Evolutionary conservation across 208 protist genomes (phyloP).

Genomic region (Leishmania turanica): DNA sequence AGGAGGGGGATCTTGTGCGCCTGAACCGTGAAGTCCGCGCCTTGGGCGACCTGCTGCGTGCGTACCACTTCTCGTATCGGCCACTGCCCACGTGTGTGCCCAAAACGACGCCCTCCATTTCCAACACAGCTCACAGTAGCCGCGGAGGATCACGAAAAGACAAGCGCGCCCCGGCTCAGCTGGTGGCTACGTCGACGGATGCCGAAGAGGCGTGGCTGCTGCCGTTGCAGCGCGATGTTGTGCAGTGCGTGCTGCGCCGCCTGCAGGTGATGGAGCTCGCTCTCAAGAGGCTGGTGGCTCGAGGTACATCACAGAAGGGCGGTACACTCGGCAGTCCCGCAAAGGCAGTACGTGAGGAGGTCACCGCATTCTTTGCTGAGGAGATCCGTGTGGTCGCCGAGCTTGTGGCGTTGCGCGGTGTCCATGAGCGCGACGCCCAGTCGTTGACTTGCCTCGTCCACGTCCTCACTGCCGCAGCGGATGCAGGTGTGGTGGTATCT

Average conservation of each 20-base stretch:
- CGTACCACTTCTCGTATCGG: neutral
- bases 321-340: neutral
- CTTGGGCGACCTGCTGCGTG: conserved; percentile 13
- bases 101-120: neutral
- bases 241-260: neutral
- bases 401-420: conserved; percentile 11
- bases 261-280: neutral
- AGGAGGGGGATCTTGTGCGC: neutral
- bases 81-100: neutral
- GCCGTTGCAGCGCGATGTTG: conserved; percentile 18
- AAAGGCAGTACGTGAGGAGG: conserved; percentile 1
- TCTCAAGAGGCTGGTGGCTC: neutral
- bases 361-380: conserved; percentile 6
- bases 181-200: conserved; percentile 7
- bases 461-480: conserved; percentile 2
- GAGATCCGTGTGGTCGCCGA: conserved; percentile 14
- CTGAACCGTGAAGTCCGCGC: conserved; percentile 10
- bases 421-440: conserved; percentile 14
- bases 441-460: conserved; percentile 17
- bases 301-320: neutral
- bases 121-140: neutral
- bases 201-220: conserved; percentile 19
- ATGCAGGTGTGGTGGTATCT: conserved; percentile 6
- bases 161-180: conserved; percentile 12
- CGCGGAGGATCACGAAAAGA: neutral